Percentiles rank a stretch among this genome's conserved stretches.
Conservation (phyloP, 2,329 filamentous ascomycete species). For the Arthrinium phaeospermum region DNA sequence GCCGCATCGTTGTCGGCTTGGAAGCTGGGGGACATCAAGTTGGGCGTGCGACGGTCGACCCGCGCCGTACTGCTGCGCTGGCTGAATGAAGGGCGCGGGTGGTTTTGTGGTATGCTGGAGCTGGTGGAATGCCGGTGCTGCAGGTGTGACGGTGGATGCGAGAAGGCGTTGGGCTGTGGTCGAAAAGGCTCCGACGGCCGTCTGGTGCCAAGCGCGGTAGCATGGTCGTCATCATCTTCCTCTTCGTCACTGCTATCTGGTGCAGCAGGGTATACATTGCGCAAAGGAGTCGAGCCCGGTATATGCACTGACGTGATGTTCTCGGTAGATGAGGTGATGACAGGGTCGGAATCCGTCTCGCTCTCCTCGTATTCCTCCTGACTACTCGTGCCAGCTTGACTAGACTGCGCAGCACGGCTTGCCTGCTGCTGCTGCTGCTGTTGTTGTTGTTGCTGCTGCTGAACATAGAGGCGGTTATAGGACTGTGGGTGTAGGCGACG, state of each 20-base stretch:
- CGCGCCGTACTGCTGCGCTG: slow-evolving; percentile 56
- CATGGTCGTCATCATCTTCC: slow-evolving; percentile 74
- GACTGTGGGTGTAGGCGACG: slow-evolving; percentile 48
- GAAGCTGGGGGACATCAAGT: slow-evolving; percentile 74
- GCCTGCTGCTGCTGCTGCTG: slow-evolving; percentile 27
- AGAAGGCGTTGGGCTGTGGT: slow-evolving; percentile 91
- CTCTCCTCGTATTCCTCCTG: slow-evolving; percentile 96
- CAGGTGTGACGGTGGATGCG: slow-evolving; percentile 71
- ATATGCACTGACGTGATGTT: slow-evolving; percentile 45
- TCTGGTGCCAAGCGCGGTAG: slow-evolving; percentile 74
- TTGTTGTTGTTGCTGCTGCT: slow-evolving; percentile 44
- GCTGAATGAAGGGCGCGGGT: slow-evolving; percentile 55
- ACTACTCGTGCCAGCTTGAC: slow-evolving; percentile 67
- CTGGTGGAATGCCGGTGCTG: slow-evolving; percentile 56
- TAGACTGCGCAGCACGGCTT: slow-evolving; percentile 30
- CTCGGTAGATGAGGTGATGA: slow-evolving; percentile 65
- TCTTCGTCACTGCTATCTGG: slow-evolving; percentile 55
- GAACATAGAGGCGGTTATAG: slow-evolving; percentile 30
- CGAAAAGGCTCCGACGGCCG: slow-evolving; percentile 68
- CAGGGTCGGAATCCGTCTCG: slow-evolving; percentile 83
- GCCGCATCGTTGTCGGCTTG: slow-evolving; percentile 93
- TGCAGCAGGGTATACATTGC: slow-evolving; percentile 43
- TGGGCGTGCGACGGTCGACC: slow-evolving; percentile 54
- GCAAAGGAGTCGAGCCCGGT: slow-evolving; percentile 41
- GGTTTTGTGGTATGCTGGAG: slow-evolving; percentile 54